phyloP scores from a whole-genome alignment of 805 yeast genomes.

The Candida maesae region DNA sequence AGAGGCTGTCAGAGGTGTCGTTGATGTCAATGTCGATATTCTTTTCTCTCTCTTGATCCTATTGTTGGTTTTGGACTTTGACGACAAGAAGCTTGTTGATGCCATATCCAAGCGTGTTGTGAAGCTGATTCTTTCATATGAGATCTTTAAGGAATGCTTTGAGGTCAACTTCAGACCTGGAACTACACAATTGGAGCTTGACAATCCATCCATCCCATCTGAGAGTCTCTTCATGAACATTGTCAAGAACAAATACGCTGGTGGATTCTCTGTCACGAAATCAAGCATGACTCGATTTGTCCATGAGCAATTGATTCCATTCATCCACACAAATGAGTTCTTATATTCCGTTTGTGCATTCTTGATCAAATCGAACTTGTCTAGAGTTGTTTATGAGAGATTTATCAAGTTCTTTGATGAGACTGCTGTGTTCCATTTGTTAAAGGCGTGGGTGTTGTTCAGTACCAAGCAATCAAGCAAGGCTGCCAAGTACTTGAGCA shows the following conservation, averaged over 20 bases:
- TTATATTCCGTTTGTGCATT: constrained; percentile 9
- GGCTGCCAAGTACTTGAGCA: constrained; percentile 31
- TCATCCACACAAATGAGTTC: constrained; percentile 18
- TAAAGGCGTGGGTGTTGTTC: constrained; percentile 24
- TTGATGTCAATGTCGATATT: constrained; percentile 30
- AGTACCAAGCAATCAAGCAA: constrained; percentile 25
- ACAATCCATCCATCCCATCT: constrained; percentile 15
- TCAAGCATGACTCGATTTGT: constrained; percentile 13
- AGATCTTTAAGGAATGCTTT: constrained; percentile 15
- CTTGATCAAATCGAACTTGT: constrained; percentile 12
- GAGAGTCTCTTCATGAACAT: constrained; percentile 14
- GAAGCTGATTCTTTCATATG: constrained; percentile 17
- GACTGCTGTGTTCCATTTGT: constrained; percentile 19
- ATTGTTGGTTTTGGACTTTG: constrained; percentile 36
- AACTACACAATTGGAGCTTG: constrained; percentile 19
- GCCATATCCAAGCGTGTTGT: constrained; percentile 18
- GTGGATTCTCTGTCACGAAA: constrained; percentile 16
- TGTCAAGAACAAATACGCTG: constrained; percentile 9
- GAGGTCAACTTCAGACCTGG: constrained; percentile 14
- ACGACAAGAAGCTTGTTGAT: constrained; percentile 24
- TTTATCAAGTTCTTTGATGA: constrained; percentile 17
- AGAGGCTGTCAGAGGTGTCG: constrained; percentile 28
- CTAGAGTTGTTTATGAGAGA: constrained; percentile 16
- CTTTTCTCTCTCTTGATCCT: constrained; percentile 32
- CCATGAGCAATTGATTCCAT: constrained; percentile 16